A percentile compares a stretch with the other conserved stretches of the same genome.
These are phyloP conservation scores for Elsinoe perseae DNA, from an alignment of 2,329 filamentous ascomycete species.

Conservation along the genomic window DNA sequence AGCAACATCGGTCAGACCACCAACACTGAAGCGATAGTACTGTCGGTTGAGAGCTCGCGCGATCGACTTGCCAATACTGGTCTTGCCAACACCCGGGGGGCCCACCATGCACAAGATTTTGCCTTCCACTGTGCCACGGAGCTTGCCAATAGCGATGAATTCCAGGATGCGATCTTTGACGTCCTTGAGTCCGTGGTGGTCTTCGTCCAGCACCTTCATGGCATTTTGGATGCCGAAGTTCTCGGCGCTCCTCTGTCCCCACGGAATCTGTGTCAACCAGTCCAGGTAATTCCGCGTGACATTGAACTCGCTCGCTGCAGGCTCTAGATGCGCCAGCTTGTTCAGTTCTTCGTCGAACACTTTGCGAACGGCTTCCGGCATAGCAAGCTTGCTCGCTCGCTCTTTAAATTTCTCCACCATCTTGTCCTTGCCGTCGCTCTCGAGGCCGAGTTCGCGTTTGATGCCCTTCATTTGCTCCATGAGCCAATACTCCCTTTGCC, in stretches of 20 bases:
- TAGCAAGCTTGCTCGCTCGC: constrained; percentile 84
- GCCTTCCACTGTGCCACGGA: constrained; percentile 92
- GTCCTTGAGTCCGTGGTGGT: constrained; percentile 93
- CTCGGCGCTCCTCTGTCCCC: constrained; percentile 90
- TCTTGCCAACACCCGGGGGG: constrained; percentile 95
- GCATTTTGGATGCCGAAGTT: constrained; percentile 95
- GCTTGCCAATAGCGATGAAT: constrained; percentile 96
- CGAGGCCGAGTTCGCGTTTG: constrained; percentile 85
- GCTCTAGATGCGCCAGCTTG: constrained; percentile 90
- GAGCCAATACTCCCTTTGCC: constrained; percentile 94
- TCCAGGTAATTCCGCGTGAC: constrained; percentile 97
- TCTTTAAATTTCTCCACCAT: constrained; percentile 96
- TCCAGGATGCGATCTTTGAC: constrained; percentile 98
- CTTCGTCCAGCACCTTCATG: constrained; percentile 82
- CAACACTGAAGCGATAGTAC: constrained; percentile 97
- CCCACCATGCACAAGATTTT: constrained; percentile 98
- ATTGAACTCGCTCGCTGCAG: constrained; percentile 95
- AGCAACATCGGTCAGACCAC: constrained; percentile 91
- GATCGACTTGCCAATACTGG: constrained; percentile 97
- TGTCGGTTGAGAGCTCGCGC: constrained; percentile 88
- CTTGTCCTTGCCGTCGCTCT: constrained; percentile 97
- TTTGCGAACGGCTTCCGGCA: constrained; percentile 94
- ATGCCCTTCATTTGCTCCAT: constrained; percentile 99
- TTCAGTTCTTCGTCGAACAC: constrained; percentile 98
- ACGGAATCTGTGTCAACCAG: constrained; percentile 97